Evolutionary conservation across 2,329 filamentous ascomycete genomes (phyloP), one percentile per base, ranked within the genome.

Genomic region (Cladorrhinum sp.): DNA sequence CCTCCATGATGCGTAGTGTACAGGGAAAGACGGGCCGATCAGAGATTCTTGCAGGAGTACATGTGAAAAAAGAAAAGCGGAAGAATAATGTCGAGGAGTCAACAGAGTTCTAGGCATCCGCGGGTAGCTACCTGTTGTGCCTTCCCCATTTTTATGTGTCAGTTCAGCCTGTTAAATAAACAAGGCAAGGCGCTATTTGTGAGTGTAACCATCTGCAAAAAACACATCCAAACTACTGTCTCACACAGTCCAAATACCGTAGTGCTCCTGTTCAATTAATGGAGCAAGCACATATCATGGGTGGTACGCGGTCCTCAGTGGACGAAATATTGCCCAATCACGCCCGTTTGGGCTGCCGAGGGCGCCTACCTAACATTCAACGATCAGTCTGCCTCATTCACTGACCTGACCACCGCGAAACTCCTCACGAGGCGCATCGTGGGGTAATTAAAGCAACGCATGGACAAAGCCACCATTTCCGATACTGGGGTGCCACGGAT

Each of bases 1-100:
- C 58, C 55, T 65, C 64, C 63, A 68, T 65, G 48, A 18, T 61
- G 21, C n/a, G n/a, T n/a, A n/a, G n/a, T 8, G 14, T 14, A 18
- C 3, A 46, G n/a, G 42, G 36, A 14, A 42, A 42, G 12, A n/a
- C 12, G 10, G 14, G n/a, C n/a, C n/a, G n/a, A 8, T 42, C 12
- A 14, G 36, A 14, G 36, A 3, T 14, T 42, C 10, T 42, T 42
- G 36, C 14, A 42, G 14, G 26, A 28, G 9, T n/a, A n/a, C n/a
- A n/a, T n/a, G n/a, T n/a, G n/a, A n/a, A n/a, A n/a, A n/a, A n/a
- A n/a, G 30, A 12, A 33, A 33, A 33, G 30, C 12, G 36, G 12
- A 42, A 3, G 14, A n/a, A 16, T 42, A 16, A 42, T 42, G 36
- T 3, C 6, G 36, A 42, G 36, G n/a, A n/a, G 36, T 42, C 36